A percentile compares a stretch with the other conserved stretches of the same genome.
phyloP scores from a whole-genome alignment of 2,329 filamentous ascomycete species.

The Colletotrichum kahawae region DNA sequence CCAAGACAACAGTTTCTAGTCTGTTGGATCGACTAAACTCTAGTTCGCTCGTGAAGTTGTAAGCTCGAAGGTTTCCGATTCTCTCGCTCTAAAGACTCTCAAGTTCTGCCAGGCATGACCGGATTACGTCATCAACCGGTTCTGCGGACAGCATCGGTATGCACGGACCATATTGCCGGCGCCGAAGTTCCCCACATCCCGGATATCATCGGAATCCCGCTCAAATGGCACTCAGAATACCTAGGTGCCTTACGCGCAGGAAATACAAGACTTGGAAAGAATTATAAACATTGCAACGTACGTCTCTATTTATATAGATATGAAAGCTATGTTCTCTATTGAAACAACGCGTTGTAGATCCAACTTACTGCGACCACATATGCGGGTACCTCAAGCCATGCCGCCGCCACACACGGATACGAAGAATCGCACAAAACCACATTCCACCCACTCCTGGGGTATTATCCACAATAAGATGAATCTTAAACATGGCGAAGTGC shows the following conservation, averaged over 20 bases:
- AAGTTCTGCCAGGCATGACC: not conserved
- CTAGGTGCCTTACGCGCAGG: no score
- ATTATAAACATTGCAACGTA: not conserved
- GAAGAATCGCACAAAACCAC: not conserved
- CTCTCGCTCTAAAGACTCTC: not conserved
- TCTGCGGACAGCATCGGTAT: not conserved
- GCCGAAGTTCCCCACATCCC: not conserved
- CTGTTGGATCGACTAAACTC: not conserved
- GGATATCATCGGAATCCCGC: not conserved
- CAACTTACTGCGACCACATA: not conserved
- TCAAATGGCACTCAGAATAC: not conserved
- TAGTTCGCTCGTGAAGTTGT: not conserved
- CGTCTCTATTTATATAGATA: rapidly evolving
- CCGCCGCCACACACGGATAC: not conserved
- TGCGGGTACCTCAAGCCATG: no score
- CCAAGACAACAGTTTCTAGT: not conserved
- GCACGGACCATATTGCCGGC: not conserved
- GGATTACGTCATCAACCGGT: not conserved
- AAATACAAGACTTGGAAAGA: not conserved
- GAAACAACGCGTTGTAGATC: not conserved
- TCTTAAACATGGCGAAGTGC: not conserved
- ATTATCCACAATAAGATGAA: not conserved
- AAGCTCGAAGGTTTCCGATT: not conserved
- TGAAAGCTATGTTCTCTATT: not conserved
- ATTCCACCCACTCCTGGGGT: not conserved